phyloP scores from a whole-genome alignment of 371 early-diverging fungal species.

The Mucor mucedo region DNA sequence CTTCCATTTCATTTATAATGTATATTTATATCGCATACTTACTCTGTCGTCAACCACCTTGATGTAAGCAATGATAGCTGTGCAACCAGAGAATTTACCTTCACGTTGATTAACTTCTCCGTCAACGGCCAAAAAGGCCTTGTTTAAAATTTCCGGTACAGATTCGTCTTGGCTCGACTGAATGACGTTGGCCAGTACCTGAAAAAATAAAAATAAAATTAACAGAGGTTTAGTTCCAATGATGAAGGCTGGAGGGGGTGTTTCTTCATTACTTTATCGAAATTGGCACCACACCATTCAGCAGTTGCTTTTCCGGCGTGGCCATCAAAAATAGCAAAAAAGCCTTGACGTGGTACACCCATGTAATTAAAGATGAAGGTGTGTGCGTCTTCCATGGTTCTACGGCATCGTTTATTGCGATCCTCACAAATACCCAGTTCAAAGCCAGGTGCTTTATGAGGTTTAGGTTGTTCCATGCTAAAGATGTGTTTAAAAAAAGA shows the following conservation, averaged over 20 bases:
- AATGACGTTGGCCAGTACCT: conserved; percentile 32
- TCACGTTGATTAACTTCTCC: conserved; percentile 73
- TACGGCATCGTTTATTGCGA: conserved; percentile 85
- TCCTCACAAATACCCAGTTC: conserved; percentile 82
- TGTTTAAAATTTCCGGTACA: conserved; percentile 84
- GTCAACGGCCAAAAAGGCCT: conserved; percentile 86
- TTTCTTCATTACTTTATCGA: conserved; percentile 70
- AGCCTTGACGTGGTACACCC: conserved; percentile 81
- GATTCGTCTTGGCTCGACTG: conserved; percentile 27
- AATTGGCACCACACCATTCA: conserved; percentile 92
- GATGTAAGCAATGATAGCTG: conserved; percentile 87
- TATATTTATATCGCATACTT: conserved; percentile 7
- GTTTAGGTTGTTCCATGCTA: conserved; percentile 11
- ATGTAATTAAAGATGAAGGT: conserved; percentile 81
- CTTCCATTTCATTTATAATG: not conserved
- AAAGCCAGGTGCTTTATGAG: conserved; percentile 44
- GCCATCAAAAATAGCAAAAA: conserved; percentile 97
- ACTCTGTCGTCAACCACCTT: conserved; percentile 50
- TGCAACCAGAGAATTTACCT: conserved; percentile 88
- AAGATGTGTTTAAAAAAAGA: conserved; percentile 1
- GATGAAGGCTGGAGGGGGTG: not conserved
- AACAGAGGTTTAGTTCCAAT: not conserved
- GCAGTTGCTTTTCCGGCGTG: conserved; percentile 97
- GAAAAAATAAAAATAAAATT: not conserved
- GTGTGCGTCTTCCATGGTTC: conserved; percentile 99